Percentiles rank a stretch among this genome's conserved stretches.
phyloP scores from a whole-genome alignment of 345 rosid species.

The Orychophragmus violaceus region DNA sequence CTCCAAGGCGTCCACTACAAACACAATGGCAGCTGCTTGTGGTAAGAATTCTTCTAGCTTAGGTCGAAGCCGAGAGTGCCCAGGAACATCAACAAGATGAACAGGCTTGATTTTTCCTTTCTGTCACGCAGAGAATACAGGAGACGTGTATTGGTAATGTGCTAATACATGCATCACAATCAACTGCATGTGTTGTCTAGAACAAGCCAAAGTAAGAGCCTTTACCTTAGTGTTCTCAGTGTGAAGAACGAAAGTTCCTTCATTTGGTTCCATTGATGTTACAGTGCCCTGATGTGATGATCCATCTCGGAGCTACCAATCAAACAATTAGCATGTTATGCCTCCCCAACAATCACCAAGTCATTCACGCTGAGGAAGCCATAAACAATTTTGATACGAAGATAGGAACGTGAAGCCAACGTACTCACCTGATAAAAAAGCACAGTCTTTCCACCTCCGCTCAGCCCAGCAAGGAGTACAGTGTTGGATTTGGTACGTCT shows the following conservation, averaged over 20 bases:
- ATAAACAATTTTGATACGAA: neutral
- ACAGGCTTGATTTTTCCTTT: constrained; percentile 66
- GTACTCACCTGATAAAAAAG: constrained; percentile 67
- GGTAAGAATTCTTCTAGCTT: constrained; percentile 78
- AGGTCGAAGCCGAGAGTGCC: constrained; percentile 80
- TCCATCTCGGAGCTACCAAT: constrained; percentile 83
- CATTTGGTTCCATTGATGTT: constrained; percentile 95
- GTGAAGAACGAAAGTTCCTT: constrained; percentile 66
- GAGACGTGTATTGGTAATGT: neutral
- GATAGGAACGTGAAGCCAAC: neutral
- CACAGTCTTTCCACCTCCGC: constrained; percentile 79
- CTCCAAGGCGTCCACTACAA: constrained; percentile 84
- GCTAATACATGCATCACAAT: neutral
- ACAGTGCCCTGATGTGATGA: constrained; percentile 82
- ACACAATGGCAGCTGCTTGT: constrained; percentile 82
- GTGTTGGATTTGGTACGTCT: constrained; percentile 55
- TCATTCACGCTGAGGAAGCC: neutral
- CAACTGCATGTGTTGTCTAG: neutral
- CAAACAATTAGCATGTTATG: constrained; percentile 13
- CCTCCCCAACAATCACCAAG: neutral
- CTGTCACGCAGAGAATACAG: constrained; percentile 33
- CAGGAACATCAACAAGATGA: constrained; percentile 93
- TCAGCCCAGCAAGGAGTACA: constrained; percentile 73
- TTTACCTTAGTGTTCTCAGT: constrained; percentile 62
- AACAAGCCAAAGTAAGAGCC: constrained; percentile 6